Base-by-base conservation (phyloP, 2,329 filamentous ascomycete species). In the Reticulascus tulasneorum region DNA sequence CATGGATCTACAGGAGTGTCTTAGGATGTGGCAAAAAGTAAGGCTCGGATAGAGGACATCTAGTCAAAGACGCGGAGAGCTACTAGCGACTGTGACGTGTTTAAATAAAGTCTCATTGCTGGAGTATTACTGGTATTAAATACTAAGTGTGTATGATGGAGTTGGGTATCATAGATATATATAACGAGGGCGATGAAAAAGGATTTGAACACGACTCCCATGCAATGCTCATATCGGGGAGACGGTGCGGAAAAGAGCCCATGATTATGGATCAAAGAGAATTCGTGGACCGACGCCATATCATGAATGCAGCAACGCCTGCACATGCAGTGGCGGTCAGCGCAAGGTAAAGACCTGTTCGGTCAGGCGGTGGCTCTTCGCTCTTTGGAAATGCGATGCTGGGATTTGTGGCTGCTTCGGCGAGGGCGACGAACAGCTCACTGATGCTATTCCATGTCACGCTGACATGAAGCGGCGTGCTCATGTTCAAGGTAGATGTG, bases 361-460 rank as follows among this genome's bases (percentile, higher is more conserved):
- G 78, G 60, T 96, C 91, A 5, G 84, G 80, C 2, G 80, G 76
- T 35, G 93, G 88, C 51, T 95, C 90, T 46, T 95, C 88, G 35
- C 77, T 86, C 62, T 90, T 93, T 1, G 93, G 91, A 52, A 94
- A 95, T 1, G 84, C 91, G 0, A 81, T 85, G 49, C 82, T 89
- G 0, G 93, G 93, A 53, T 89, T 89, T 28, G 90, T 93, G 6
- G 91, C 91, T 25, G 87, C 85, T 62, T 97, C 93, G 7, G 93
- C 93, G 37, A 97, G 76, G 23, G 78, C 82, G 17, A 96, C 88
- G 61, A 97, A 98, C 23, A 97, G 75, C 62, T 98, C 93, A 46
- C 84, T 85, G 49, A 97, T 95, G 52, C 86, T 94, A 52, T 78
- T 82, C 93, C 93, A 98, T 7, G 84, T 93, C 20, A 93, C 89